These are phyloP conservation scores for Polysphondylium violaceum DNA, from an alignment of 78 protist genomes.

Conservation along the genomic window DNA sequence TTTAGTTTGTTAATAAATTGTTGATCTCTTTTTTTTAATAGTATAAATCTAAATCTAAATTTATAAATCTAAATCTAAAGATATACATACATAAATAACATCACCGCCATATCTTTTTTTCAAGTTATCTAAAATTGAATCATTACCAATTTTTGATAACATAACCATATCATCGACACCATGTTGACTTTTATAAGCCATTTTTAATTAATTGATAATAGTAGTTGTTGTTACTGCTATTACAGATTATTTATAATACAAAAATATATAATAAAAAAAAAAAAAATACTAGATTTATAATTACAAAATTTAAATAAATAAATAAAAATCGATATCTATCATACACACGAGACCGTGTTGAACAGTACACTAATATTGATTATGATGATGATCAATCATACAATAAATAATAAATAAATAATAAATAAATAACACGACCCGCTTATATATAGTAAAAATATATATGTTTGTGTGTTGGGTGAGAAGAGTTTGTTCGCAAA, in stretches of 20 bases:
- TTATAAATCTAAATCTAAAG: too few species aligned
- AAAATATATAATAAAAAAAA: neutral
- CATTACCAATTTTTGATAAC: slow-evolving; percentile 85
- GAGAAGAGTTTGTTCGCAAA: too few species aligned
- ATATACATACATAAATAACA: slow-evolving; percentile 86
- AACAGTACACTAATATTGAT: neutral
- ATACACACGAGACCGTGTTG: neutral
- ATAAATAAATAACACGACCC: too few species aligned
- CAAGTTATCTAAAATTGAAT: slow-evolving; percentile 88
- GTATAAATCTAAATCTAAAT: neutral
- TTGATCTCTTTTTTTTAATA: neutral
- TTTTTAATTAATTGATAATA: slow-evolving; percentile 16
- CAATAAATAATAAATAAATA: slow-evolving; percentile 3
- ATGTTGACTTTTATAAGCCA: slow-evolving; percentile 79
- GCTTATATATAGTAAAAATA: too few species aligned
- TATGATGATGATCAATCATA: neutral
- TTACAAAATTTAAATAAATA: neutral
- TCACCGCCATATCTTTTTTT: slow-evolving; percentile 84
- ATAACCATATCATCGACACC: slow-evolving; percentile 95
- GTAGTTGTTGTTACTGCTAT: neutral
- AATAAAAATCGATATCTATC: neutral
- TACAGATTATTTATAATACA: neutral
- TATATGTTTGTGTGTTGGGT: too few species aligned
- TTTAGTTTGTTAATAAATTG: neutral
- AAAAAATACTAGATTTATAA: neutral